These are phyloP conservation scores for Begonia fuchsioides DNA, from an alignment of 306 rosid species.

Conservation along the genomic window DNA sequence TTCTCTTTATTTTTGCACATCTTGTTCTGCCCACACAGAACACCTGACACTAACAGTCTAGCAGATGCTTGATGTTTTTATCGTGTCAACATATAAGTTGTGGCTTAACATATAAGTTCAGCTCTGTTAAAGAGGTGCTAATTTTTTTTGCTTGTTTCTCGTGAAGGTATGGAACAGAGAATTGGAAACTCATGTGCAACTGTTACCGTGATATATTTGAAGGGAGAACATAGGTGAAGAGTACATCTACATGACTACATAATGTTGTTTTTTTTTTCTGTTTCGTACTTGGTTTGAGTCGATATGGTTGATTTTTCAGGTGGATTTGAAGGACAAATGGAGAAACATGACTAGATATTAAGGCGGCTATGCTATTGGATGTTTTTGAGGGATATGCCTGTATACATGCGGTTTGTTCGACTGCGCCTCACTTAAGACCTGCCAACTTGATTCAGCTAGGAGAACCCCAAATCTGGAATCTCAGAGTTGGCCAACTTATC, in stretches of 20 bases:
- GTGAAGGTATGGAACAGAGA: conserved; percentile 64
- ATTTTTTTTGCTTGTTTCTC: conserved; percentile 10
- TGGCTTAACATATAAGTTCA: no score
- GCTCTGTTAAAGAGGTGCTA: no score
- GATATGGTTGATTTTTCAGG: conserved; percentile 25
- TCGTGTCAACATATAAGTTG: no score
- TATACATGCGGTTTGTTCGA: not conserved
- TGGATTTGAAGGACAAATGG: conserved; percentile 93
- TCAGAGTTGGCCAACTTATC: no score
- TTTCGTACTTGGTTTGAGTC: conserved; percentile 8
- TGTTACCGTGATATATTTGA: conserved; percentile 33
- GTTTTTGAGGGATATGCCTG: not conserved
- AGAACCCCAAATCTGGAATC: not conserved
- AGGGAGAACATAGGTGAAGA: conserved; percentile 51
- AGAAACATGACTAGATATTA: conserved; percentile 43
- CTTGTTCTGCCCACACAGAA: no score
- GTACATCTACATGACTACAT: conserved; percentile 1
- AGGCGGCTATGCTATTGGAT: not conserved
- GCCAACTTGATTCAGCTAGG: not conserved
- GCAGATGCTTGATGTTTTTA: no score
- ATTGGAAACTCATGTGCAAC: conserved; percentile 48
- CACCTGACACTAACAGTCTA: no score
- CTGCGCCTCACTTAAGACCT: not conserved
- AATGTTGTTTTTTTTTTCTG: conserved; percentile 7
- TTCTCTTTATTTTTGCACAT: no score